Evolutionary conservation across 2,329 filamentous ascomycete genomes (phyloP), one percentile per base, ranked within the genome.

Genomic region (Trichoderma endophyticum): DNA sequence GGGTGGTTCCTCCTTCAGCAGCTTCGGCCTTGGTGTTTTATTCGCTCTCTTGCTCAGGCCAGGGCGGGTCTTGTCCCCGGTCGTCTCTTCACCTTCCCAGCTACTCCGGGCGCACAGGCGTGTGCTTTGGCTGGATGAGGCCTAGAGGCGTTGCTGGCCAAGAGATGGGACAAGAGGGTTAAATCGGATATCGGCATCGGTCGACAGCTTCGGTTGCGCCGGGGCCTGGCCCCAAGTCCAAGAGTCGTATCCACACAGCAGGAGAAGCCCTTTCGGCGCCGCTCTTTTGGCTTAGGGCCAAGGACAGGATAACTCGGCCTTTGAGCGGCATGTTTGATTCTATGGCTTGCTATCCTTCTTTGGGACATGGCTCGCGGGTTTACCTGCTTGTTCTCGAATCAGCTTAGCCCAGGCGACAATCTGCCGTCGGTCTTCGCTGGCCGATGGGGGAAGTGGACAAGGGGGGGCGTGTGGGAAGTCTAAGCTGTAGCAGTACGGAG

Each of bases 151-250:
- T 54, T 14, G 39, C 39, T 48, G 57, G 32, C 26, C 39, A 64
- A 30, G 24, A 48, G 26, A 64, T 43, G 61, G 64, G 32, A 51
- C 48, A 67, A 51, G 64, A 57, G 67, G 56, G 67, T 70, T 70
- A 70, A 70, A 61, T 70, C 67, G 67, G 67, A 70, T 70, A 70
- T 70, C 67, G 67, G 67, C 67, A 70, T 70, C 67, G 67, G 39
- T 70, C 67, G 67, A 70, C 67, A 70, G 67, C 56, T 62, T 70
- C 67, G 67, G 67, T 70, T 70, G 67, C 67, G 67, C 67, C 67
- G 67, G 67, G 67, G 61, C 67, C 67, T 70, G 67, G 61, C 67
- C 67, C 15, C 34, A 36, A 36, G 34, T 15, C 14, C 34, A 15
- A 36, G 14, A n/a, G 57, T 54, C 57, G 67, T 54, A 62, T 70